Evolutionary conservation across 768 basidiomycete species (phyloP), one percentile per base, ranked within the genome.

Genomic region (Suillus subaureus): DNA sequence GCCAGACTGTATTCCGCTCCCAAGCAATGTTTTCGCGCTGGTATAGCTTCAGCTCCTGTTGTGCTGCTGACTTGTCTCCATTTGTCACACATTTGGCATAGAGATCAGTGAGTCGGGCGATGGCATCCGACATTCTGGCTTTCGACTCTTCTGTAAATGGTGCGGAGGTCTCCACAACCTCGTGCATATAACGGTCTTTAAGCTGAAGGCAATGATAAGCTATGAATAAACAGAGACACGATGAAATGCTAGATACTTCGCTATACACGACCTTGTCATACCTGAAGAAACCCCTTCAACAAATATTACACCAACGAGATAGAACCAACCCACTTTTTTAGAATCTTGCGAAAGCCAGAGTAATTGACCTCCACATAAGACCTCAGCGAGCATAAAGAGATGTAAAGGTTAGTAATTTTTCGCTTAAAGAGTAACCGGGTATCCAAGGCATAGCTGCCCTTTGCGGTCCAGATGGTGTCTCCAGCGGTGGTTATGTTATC

Each of bases 1-100:
- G 84, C 97, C 97, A 99, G 15, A 99, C 91, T 1, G 97, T 99
- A 73, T 99, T 96, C 39, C 97, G 87, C 73, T 99, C 97, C 89
- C 96, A 97, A 4, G 97, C 96, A 67, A 97, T 92, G 73, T 94
- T 91, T 77, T 98, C 96, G 23, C 94, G 88, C 64, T 96, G 89
- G 74, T 96, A 89, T 18, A 94, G 83, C 67, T 89, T 88, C 54
- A 99, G 85, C 73, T 97, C 93, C 69, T 92, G 89, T 51, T 87
- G 84, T 0, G 96, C 96, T 21, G 85, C 74, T 2, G 81, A 77
- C 26, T 79, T 71, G 76, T 99, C 92, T 11, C 89, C 91, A 2
- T 82, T 83, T 0, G 92, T 89, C 35, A 96, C 92, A 68, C 97
- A 94, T 70, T 91, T 90, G 26, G 95, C 84, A 74, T 97, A 98